Conservation (phyloP, 225 moss, liverwort and hornwort genomes). For the Ulota crispa region DNA sequence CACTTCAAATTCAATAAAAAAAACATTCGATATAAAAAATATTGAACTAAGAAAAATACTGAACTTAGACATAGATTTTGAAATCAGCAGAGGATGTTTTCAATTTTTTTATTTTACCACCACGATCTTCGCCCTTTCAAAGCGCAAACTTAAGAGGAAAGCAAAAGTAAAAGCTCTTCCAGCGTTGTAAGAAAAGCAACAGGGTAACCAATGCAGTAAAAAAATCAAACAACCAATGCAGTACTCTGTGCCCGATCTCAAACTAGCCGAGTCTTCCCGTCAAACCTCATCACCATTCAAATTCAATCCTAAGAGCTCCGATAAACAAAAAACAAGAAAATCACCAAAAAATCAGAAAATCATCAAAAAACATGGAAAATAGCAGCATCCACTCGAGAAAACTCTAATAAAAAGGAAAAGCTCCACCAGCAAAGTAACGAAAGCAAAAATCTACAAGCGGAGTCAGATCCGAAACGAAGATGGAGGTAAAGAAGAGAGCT, state of each 20-base stretch:
- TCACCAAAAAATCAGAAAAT: background rate
- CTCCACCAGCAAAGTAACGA: background rate
- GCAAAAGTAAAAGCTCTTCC: too few species aligned
- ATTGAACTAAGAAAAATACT: too few species aligned
- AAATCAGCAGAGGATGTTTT: too few species aligned
- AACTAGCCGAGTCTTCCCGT: background rate
- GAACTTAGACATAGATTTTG: too few species aligned
- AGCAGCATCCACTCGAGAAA: background rate
- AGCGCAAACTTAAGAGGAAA: too few species aligned
- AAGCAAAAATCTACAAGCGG: background rate
- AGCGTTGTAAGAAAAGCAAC: too few species aligned
- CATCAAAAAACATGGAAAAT: background rate
- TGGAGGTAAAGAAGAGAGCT: background rate
- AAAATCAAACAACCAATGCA: background rate
- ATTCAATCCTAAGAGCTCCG: background rate
- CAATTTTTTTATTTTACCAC: too few species aligned
- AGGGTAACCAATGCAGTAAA: too few species aligned
- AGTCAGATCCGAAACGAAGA: slow-evolving; percentile 8
- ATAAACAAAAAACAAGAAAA: background rate
- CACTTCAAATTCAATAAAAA: too few species aligned
- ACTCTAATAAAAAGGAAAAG: background rate
- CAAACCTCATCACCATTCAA: background rate
- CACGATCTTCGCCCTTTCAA: too few species aligned
- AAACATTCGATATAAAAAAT: too few species aligned
- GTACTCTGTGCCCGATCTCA: background rate